Conservation (phyloP, 2,329 filamentous ascomycete genomes). For the Chrysoporthe cubensis region DNA sequence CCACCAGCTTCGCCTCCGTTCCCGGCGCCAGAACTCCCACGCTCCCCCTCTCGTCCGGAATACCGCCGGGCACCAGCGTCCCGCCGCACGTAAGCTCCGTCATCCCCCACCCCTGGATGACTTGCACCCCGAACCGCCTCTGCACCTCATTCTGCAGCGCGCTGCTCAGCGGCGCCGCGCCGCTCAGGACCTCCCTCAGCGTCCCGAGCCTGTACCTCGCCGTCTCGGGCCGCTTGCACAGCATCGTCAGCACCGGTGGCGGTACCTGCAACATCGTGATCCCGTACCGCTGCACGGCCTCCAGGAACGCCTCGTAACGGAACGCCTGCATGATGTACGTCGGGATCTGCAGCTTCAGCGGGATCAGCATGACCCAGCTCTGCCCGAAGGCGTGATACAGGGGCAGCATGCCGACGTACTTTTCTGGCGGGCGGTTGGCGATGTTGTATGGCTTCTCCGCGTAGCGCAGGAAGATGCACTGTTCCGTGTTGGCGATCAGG, state of each 20-base stretch:
- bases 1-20: constrained; percentile 55
- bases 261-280: constrained; percentile 59
- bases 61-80: constrained; percentile 45
- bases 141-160: constrained; percentile 52
- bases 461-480: constrained; percentile 52
- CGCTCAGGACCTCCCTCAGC: constrained; percentile 51
- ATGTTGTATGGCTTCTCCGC: constrained; percentile 42
- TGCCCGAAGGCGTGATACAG: constrained; percentile 67
- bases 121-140: constrained; percentile 42
- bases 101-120: constrained; percentile 64
- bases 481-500: constrained; percentile 50
- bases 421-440: constrained; percentile 45
- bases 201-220: constrained; percentile 56
- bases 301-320: constrained; percentile 57
- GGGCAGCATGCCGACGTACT: constrained; percentile 65
- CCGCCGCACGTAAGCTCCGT: constrained; percentile 55
- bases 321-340: constrained; percentile 63
- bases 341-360: constrained; percentile 39
- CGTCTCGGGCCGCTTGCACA: constrained; percentile 60
- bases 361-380: constrained; percentile 54
- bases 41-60: constrained; percentile 46
- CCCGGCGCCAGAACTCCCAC: constrained; percentile 60
- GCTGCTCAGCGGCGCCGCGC: constrained; percentile 55
- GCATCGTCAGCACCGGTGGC: constrained; percentile 61
- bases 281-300: constrained; percentile 51